phyloP scores from a whole-genome alignment of 805 yeast species.

The Metschnikowia noctiluminum region DNA sequence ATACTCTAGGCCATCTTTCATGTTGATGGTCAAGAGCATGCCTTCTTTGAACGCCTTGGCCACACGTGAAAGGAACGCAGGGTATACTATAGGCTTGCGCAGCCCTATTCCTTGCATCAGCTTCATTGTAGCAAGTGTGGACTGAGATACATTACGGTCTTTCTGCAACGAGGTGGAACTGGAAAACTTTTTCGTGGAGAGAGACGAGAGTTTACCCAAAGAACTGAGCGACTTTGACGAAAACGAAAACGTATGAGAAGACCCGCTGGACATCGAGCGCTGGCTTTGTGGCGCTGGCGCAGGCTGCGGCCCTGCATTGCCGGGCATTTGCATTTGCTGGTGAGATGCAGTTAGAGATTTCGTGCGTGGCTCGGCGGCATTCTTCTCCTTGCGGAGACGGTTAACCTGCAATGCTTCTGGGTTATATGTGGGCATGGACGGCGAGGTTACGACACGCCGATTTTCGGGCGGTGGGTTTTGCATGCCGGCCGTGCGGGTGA shows the following conservation, averaged over 20 bases:
- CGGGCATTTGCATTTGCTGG: slow-evolving; percentile 2
- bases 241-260: slow-evolving; percentile 22
- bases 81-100: slow-evolving; percentile 72
- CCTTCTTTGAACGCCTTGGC: slow-evolving; percentile 73
- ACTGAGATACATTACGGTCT: slow-evolving; percentile 30
- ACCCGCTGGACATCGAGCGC: slow-evolving; percentile 28
- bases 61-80: slow-evolving; percentile 83
- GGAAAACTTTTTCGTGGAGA: slow-evolving; percentile 39
- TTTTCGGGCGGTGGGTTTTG: slow-evolving; percentile 4
- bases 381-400: slow-evolving; percentile 10
- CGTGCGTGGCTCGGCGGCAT: slow-evolving; percentile 8
- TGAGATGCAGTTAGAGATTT: slow-evolving; percentile 14
- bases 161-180: slow-evolving; percentile 32
- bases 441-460: slow-evolving; percentile 16
- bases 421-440: slow-evolving; percentile 8
- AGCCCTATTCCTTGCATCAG: slow-evolving; percentile 32
- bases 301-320: neutral
- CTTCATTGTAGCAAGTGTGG: slow-evolving; percentile 33
- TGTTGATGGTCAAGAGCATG: slow-evolving; percentile 68
- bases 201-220: slow-evolving; percentile 36
- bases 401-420: slow-evolving; percentile 9
- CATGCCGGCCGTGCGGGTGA: too few species aligned
- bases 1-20: slow-evolving; percentile 87
- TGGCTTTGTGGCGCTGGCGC: slow-evolving; percentile 17
- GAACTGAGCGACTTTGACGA: slow-evolving; percentile 42